Base-by-base conservation (phyloP, 176 grass and related monocot genomes). In the Cocos nucifera region DNA sequence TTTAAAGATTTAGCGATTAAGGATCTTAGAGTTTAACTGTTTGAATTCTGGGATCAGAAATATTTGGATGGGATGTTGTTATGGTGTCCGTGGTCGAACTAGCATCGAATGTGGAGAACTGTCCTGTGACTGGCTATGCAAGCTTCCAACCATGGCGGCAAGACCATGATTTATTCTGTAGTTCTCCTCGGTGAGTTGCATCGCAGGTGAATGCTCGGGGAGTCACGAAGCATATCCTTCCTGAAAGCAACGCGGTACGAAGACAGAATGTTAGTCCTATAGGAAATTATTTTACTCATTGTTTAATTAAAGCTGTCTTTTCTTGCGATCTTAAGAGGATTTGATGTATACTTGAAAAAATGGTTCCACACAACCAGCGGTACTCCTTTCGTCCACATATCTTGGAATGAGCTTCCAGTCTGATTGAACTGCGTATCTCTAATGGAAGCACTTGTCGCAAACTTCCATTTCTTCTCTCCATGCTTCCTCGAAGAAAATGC, bases 181-280 rank as follows among this genome's bases (percentile, higher is more conserved):
- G 70, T 63, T 86, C 50, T 86, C 84, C 67, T 86, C 84, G 9
- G 78, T 71, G 21, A 86, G 30, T n/a, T 35, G 79, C 79, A 56
- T 86, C 84, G 24, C 78, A 86, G n/a, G n/a, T n/a, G 29, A 86
- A 86, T 35, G 79, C 84, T 50, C 79, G 70, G 61, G 82, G 84
- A 5, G 84, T 86, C 61, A 86, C 81, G 72, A 86, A 86, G 18
- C 78, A n/a, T 86, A 52, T 86, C 84, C 66, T 78, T 86, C 65
- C 78, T 86, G 78, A n/a, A 66, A 76, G 54, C 20, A 16, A n/a
- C n/a, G n/a, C n/a, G n/a, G 59, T 24, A 78, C 10, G 26, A n/a
- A 27, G 14, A 59, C 3, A 3, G 16, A 15, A 22, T 29, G n/a
- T 59, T 15, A 59, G 24, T n/a, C 57, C 15, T 59, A 7, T 17